These are phyloP conservation scores for Metroxylon sagu DNA, from an alignment of 176 grass and related monocot species.

Conservation along the genomic window DNA sequence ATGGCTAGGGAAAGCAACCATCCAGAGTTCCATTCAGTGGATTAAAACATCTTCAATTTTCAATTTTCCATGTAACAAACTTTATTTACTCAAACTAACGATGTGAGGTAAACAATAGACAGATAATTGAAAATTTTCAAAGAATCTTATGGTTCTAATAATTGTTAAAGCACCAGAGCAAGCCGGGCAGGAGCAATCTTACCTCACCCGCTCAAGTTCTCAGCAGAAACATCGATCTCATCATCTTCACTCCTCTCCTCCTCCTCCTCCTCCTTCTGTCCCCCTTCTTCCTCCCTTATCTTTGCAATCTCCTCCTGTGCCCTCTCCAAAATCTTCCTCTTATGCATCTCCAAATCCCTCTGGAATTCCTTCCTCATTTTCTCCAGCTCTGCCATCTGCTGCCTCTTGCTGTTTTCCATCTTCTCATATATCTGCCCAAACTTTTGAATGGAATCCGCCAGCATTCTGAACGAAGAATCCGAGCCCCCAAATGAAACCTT, in stretches of 20 bases:
- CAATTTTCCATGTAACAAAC: too few relatives aligned
- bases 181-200: not conserved
- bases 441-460: slow-evolving; percentile 52
- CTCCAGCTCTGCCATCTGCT: slow-evolving; percentile 57
- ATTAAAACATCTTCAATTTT: too few relatives aligned
- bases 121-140: too few relatives aligned
- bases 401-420: slow-evolving; percentile 68
- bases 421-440: slow-evolving; percentile 49
- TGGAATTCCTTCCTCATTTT: slow-evolving; percentile 66
- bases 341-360: slow-evolving; percentile 53
- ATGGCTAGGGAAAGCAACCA: too few relatives aligned
- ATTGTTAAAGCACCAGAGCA: too few relatives aligned
- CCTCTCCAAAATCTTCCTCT: slow-evolving; percentile 69
- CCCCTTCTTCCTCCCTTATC: slow-evolving; percentile 29
- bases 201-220: slow-evolving; percentile 50
- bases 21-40: too few relatives aligned
- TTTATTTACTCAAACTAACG: too few relatives aligned
- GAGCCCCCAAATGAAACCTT: slow-evolving; percentile 1
- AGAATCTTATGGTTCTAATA: too few relatives aligned
- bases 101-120: too few relatives aligned
- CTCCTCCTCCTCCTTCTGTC: slow-evolving; percentile 16
- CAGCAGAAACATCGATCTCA: slow-evolving; percentile 25
- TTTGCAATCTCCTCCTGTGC: slow-evolving; percentile 49
- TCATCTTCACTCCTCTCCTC: slow-evolving; percentile 15
- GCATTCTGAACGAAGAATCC: slow-evolving; percentile 25